phyloP scores from a whole-genome alignment of 345 rosid species.

The Sonneratia alba region DNA sequence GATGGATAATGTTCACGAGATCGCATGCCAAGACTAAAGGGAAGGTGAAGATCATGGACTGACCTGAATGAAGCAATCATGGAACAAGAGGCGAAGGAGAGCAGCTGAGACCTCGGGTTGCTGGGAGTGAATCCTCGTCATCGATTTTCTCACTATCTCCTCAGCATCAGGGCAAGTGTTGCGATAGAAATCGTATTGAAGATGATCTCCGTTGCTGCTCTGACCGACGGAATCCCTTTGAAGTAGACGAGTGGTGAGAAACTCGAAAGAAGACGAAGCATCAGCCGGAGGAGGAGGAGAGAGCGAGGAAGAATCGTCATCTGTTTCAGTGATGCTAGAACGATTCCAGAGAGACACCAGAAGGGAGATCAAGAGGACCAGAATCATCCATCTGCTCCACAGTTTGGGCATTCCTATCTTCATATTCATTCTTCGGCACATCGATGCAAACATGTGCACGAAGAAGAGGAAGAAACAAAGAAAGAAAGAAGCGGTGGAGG shows the following conservation, averaged over 20 bases:
- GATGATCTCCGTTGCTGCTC: not conserved
- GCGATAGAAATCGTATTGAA: slow-evolving; percentile 34
- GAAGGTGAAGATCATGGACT: not conserved
- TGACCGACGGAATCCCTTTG: not conserved
- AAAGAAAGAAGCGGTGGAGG: too few relatives aligned
- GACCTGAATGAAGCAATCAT: slow-evolving; percentile 38
- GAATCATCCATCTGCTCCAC: slow-evolving; percentile 5
- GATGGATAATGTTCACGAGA: not conserved
- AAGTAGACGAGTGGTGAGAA: slow-evolving; percentile 3
- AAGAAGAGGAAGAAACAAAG: not conserved
- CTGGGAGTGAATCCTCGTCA: slow-evolving; percentile 18
- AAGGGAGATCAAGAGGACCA: slow-evolving; percentile 6
- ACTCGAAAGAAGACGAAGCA: not conserved
- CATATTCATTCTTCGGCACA: not conserved
- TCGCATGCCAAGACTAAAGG: not conserved
- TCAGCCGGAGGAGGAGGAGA: not conserved
- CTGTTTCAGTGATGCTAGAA: not conserved
- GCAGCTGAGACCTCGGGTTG: slow-evolving; percentile 18
- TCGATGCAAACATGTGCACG: not conserved
- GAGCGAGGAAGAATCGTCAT: not conserved
- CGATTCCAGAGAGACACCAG: slow-evolving; percentile 2
- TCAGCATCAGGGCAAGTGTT: slow-evolving; percentile 30
- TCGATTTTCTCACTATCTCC: slow-evolving; percentile 17
- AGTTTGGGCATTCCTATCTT: slow-evolving; percentile 5
- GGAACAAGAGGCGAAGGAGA: slow-evolving; percentile 32